A percentile compares a stretch with the other conserved stretches of the same genome.
Evolutionary conservation across 768 basidiomycete genomes (phyloP).

Genomic region (Termitomyces sp.): DNA sequence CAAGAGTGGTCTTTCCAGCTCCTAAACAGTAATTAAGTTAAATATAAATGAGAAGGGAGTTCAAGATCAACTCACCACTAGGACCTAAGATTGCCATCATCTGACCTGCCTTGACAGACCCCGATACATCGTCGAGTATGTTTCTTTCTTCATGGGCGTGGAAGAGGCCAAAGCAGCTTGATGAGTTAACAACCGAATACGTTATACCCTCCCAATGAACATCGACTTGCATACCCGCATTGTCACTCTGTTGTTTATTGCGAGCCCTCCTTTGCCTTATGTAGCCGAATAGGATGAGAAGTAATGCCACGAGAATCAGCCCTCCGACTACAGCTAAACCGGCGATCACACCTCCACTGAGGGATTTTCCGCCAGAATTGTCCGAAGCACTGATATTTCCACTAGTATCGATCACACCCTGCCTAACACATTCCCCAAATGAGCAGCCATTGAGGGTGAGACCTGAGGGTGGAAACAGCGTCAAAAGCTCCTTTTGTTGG

Average conservation of each 20-base stretch:
- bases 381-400: constrained; percentile 31
- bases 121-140: constrained; percentile 69
- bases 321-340: constrained; percentile 83
- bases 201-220: constrained; percentile 68
- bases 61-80: constrained; percentile 52
- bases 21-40: constrained; percentile 30
- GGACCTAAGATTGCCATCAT: constrained; percentile 94
- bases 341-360: constrained; percentile 85
- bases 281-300: constrained; percentile 61
- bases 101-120: constrained; percentile 71
- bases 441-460: constrained; percentile 70
- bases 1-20: constrained; percentile 88
- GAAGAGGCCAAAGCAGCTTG: constrained; percentile 14
- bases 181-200: constrained; percentile 51
- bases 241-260: constrained; percentile 33
- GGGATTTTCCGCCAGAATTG: constrained; percentile 35
- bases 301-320: constrained; percentile 54
- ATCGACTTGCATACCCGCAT: constrained; percentile 49
- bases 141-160: constrained; percentile 48
- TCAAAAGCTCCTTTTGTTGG: constrained; percentile 64
- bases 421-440: constrained; percentile 88
- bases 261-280: constrained; percentile 61
- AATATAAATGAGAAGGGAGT: background rate
- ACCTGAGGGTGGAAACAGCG: constrained; percentile 71
- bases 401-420: constrained; percentile 67